Base-by-base conservation (phyloP, 2,329 filamentous ascomycete species). In the Penicillium sp. region DNA sequence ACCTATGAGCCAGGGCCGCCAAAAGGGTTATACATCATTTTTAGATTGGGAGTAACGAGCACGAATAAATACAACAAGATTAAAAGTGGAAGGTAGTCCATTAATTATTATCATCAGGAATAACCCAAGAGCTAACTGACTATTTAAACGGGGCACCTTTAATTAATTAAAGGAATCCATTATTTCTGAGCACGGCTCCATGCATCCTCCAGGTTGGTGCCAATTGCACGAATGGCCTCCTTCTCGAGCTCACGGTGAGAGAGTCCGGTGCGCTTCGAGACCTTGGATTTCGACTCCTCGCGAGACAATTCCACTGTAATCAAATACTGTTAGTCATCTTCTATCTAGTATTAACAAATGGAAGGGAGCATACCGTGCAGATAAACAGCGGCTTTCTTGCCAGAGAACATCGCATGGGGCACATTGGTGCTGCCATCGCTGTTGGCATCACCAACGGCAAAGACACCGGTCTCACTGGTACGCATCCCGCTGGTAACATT, bases 381-480 rank as follows among this genome's bases (percentile, higher is more conserved):
- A 49, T 73, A 84, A 1, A 87, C 84, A 6, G 82, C 84, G 0
- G 84, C 76, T 31, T 79, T 71, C 77, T 87, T 87, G 3, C 84
- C 85, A 13, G 75, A 82, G 65, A 77, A 87, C 65, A 87, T 78
- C 0, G 85, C 85, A 60, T 86, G 84, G 0, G 84, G 84, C 0
- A 87, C 80, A 61, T 87, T 87, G 3, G 84, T 86, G 9, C 77
- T 74, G n/a, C 81, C 81, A 53, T 86, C 84, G 33, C 79, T 80
- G 70, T 87, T 87, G 13, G 80, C 81, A 61, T 87, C 85, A 0
- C 85, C 85, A 21, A 87, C 70, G 6, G 82, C 84, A 63, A 81
- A 87, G 0, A 86, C 79, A 1, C 84, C 83, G 0, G 73, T 66
- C 4, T 85, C 65, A 52, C 80, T 86, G 0, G 84, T 86, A 15